A percentile compares a stretch with the other conserved stretches of the same genome.
phyloP scores from a whole-genome alignment of 345 rosid species.

The Salix exigua region DNA sequence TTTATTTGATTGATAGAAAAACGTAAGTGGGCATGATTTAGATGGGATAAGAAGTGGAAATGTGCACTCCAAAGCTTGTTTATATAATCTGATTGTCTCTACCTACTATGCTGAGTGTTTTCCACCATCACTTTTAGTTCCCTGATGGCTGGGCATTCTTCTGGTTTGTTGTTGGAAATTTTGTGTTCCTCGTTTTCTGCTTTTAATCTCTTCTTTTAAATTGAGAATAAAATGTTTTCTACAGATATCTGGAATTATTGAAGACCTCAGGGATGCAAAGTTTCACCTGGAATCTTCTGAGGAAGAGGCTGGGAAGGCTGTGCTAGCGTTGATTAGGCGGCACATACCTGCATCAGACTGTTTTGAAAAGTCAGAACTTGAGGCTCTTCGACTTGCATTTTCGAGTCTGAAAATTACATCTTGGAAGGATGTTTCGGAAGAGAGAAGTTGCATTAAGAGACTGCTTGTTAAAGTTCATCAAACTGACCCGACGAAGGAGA shows the following conservation, averaged over 20 bases:
- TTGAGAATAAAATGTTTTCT: background rate
- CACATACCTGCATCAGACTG: slow-evolving; percentile 21
- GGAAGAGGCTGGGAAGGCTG: slow-evolving; percentile 32
- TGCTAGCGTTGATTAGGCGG: slow-evolving; percentile 18
- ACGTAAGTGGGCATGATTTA: too few species aligned
- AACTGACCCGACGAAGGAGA: slow-evolving; percentile 9
- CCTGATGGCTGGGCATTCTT: background rate
- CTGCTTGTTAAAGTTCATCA: slow-evolving; percentile 17
- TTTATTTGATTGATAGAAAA: too few species aligned
- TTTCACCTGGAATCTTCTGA: slow-evolving; percentile 36
- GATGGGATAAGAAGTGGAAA: too few species aligned
- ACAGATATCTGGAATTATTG: slow-evolving; percentile 38
- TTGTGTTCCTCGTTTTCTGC: background rate
- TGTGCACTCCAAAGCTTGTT: too few species aligned
- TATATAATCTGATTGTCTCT: background rate
- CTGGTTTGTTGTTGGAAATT: background rate
- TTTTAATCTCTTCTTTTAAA: background rate
- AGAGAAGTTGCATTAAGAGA: slow-evolving; percentile 35
- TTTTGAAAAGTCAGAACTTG: slow-evolving; percentile 23
- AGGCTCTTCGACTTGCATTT: slow-evolving; percentile 30
- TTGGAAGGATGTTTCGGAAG: slow-evolving; percentile 25
- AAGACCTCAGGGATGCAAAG: slow-evolving; percentile 28
- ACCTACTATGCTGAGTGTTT: too few species aligned
- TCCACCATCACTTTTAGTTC: background rate
- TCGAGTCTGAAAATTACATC: slow-evolving; percentile 34